Evolutionary conservation across 1,284 basidiomycete genomes (phyloP).

Genomic region (Melampsora occidentalis): DNA sequence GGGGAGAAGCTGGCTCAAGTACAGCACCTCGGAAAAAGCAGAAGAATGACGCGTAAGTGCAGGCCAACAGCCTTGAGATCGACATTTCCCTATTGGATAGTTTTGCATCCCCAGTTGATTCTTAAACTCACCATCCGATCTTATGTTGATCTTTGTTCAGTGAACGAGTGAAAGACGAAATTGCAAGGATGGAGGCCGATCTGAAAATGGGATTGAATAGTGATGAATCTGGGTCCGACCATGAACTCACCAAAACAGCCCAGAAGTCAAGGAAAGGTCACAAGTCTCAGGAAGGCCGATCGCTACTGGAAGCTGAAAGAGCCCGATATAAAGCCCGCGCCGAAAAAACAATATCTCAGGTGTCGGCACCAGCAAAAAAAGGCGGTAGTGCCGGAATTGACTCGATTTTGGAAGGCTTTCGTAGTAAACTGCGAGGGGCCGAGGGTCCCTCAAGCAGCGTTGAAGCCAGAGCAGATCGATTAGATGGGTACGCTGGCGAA

Average conservation of each 20-base stretch:
- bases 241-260: conserved; percentile 12
- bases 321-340: conserved; percentile 14
- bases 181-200: conserved; percentile 80
- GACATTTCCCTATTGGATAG: conserved; percentile 56
- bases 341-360: background rate
- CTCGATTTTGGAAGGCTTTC: conserved; percentile 34
- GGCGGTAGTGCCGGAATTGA: conserved; percentile 7
- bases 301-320: conserved; percentile 34
- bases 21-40: conserved; percentile 1
- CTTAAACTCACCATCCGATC: background rate
- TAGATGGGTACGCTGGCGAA: conserved; percentile 41
- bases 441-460: conserved; percentile 8
- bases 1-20: conserved; percentile 8
- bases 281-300: conserved; percentile 17
- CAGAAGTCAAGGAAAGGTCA: conserved; percentile 28
- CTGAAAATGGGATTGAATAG: conserved; percentile 61
- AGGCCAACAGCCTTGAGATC: background rate
- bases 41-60: background rate
- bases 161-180: conserved; percentile 68
- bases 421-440: conserved; percentile 27
- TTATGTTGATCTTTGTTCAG: conserved; percentile 54
- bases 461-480: background rate
- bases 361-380: background rate
- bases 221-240: conserved; percentile 23
- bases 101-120: conserved; percentile 57